Percentiles rank a stretch among this genome's conserved stretches.
Evolutionary conservation across 2,329 filamentous ascomycete genomes (phyloP).

Genomic region (Sclerotiophoma versabilis): DNA sequence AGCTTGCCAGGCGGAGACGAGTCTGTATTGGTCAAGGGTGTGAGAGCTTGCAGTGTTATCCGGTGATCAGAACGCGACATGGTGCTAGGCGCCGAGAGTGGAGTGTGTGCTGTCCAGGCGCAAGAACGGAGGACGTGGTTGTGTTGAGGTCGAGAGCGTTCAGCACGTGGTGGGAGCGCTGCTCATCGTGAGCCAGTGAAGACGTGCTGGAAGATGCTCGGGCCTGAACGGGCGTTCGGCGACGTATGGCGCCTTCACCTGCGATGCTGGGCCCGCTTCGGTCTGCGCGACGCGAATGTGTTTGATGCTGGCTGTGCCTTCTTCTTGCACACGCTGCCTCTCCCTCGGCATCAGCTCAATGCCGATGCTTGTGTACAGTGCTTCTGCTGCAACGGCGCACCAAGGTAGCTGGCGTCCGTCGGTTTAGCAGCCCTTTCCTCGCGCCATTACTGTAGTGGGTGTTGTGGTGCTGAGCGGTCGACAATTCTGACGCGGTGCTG

Average conservation of each 20-base stretch:
- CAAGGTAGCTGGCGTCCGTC: conserved; percentile 67
- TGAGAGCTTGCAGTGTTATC: conserved; percentile 63
- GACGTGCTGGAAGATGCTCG: conserved; percentile 25
- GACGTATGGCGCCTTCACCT: conserved; percentile 23
- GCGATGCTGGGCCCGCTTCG: conserved; percentile 21
- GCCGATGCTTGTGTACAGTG: conserved; percentile 78
- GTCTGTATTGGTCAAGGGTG: conserved; percentile 71
- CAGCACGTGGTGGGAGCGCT: conserved; percentile 65
- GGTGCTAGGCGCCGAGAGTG: conserved; percentile 66
- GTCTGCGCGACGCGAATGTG: conserved; percentile 31
- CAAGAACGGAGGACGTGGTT: conserved; percentile 36
- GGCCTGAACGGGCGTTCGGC: conserved; percentile 19
- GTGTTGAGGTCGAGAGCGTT: conserved; percentile 72
- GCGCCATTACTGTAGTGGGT: conserved; percentile 35
- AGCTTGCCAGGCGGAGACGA: conserved; percentile 67
- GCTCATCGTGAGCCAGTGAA: conserved; percentile 42
- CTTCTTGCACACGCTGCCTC: conserved; percentile 48
- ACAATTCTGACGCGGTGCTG: conserved; percentile 19
- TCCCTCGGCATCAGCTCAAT: conserved; percentile 69
- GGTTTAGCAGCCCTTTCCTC: conserved; percentile 32
- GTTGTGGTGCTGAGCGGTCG: conserved; percentile 6
- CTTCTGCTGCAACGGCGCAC: conserved; percentile 77
- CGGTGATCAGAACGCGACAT: conserved; percentile 65
- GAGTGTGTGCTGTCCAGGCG: conserved; percentile 54
- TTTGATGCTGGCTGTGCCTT: conserved; percentile 3